phyloP scores from a whole-genome alignment of 1,284 basidiomycete species.

The Naganishia liquefaciens region DNA sequence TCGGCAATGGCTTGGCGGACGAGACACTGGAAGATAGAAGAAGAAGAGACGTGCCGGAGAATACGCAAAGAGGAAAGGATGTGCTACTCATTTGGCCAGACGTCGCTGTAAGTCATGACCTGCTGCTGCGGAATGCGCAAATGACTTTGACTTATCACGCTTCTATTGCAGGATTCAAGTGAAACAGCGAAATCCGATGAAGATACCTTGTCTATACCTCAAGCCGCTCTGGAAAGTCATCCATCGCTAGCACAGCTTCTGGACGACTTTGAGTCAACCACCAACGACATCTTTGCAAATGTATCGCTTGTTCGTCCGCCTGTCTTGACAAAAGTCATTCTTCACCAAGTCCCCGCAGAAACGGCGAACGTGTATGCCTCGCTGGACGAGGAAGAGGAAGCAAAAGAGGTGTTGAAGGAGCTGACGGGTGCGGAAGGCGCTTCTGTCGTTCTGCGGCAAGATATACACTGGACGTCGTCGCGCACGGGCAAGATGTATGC shows the following conservation, averaged over 20 bases:
- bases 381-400: background rate
- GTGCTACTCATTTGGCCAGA: constrained; percentile 18
- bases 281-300: constrained; percentile 2
- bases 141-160: background rate
- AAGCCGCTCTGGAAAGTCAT: constrained; percentile 13
- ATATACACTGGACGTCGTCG: constrained; percentile 8
- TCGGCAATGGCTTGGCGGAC: background rate
- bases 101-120: background rate
- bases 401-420: constrained; percentile 7
- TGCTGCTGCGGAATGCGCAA: no score
- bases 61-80: constrained; percentile 5
- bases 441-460: constrained; percentile 14
- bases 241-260: constrained; percentile 12
- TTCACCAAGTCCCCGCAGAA: background rate
- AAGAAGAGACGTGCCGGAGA: background rate
- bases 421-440: background rate
- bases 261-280: constrained; percentile 1
- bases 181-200: background rate
- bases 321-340: constrained; percentile 18
- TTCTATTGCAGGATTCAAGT: background rate
- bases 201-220: constrained; percentile 3
- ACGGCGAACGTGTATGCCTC: background rate
- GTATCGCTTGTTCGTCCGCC: constrained; percentile 20
- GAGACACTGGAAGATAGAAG: background rate
- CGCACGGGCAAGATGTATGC: constrained; percentile 6